Percentiles rank a stretch among this genome's conserved stretches.
These are phyloP conservation scores for Xylariaceae sp. DNA, from an alignment of 2,329 filamentous ascomycete species.

Conservation along the genomic window DNA sequence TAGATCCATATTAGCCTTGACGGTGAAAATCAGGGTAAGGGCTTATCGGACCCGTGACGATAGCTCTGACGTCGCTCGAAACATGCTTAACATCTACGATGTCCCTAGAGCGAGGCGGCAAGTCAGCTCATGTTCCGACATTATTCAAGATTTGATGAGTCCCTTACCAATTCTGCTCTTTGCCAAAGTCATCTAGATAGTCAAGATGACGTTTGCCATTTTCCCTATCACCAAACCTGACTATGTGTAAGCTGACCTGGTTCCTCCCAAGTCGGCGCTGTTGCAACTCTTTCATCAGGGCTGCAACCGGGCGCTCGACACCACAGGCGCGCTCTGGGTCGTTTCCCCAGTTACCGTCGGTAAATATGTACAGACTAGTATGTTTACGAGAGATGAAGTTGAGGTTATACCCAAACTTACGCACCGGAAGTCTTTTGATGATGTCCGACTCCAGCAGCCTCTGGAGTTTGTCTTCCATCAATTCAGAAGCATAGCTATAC, in stretches of 20 bases:
- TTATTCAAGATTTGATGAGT: background rate
- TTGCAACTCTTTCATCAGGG: conserved; percentile 5
- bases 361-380: conserved; percentile 15
- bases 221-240: conserved; percentile 9
- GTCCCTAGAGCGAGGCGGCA: background rate
- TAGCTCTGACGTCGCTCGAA: background rate
- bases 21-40: too few relatives aligned
- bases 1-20: too few relatives aligned
- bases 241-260: conserved; percentile 14
- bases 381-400: background rate
- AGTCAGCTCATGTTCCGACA: background rate
- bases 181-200: conserved; percentile 8
- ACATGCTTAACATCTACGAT: background rate
- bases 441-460: conserved; percentile 12
- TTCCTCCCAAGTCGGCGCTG: conserved; percentile 9
- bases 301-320: conserved; percentile 10
- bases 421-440: conserved; percentile 9
- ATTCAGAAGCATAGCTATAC: conserved; percentile 2
- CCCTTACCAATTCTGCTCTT: background rate
- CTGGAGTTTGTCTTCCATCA: conserved; percentile 15
- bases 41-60: background rate
- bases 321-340: conserved; percentile 5
- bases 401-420: conserved; percentile 12
- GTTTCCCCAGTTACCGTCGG: conserved; percentile 17
- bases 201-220: conserved; percentile 10